Base-by-base conservation (phyloP, 345 rosid species). In the Carallia pectinifolia region DNA sequence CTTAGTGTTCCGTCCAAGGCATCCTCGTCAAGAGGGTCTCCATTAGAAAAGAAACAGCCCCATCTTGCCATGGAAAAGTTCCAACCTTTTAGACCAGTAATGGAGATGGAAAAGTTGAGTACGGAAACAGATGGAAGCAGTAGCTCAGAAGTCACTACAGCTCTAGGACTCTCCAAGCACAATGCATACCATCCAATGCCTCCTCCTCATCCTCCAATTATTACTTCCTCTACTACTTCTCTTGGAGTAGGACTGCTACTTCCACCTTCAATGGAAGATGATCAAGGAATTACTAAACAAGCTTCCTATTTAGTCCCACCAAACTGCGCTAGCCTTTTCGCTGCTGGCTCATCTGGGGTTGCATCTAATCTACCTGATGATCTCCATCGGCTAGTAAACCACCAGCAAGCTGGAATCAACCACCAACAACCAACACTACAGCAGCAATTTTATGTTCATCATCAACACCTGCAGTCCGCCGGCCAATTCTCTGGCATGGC, bases 341-440 rank as follows among this genome's bases (percentile, higher is more conserved):
- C 72, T 8, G 65, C 69, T 5, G 74, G 72, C 56, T 61, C 84
- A 3, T 73, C 81, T 50, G 69, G 81, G 1, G 56, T 31, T 59
- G 75, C 82, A 9, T 76, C 81, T 0, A 82, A 76, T 31, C 70
- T 78, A 1, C 77, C 78, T 7, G 93, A 90, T 72, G 97, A 92
- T 76, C 88, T 90, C 61, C 95, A 89, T 19, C 76, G 90, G 65
- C 85, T 92, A 17, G 83, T 90, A 27, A 86, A 80, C 78, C 85
- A 77, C 72, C 95, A 88, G 58, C 89, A 85, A 69, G 68, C 80
- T 29, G 76, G 70, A 65, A 48, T 40, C 3, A 53, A 16, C 13
- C 66, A 63, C 7, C 76, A 65, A 5, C 70, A 65, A n/a, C 66
- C 65, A 7, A 69, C 40, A 19, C 23, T 48, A 6, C 68, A 56